These are phyloP conservation scores for Alternaria brassicae DNA, from an alignment of 2,329 filamentous ascomycete genomes.

Conservation along the genomic window DNA sequence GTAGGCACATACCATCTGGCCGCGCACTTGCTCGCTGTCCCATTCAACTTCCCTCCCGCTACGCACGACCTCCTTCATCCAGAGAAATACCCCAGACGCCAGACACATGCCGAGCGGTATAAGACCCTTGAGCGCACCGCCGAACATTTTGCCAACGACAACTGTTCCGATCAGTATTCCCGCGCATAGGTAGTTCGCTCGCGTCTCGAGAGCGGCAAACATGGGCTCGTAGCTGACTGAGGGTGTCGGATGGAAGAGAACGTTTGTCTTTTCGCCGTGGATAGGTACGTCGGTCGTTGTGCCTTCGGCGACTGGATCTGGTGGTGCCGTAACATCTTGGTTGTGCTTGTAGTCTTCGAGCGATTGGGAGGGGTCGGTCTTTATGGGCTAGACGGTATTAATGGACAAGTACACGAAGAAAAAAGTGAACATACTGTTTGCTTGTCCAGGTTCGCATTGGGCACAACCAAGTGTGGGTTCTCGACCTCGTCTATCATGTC, in stretches of 20 bases:
- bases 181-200: conserved; percentile 72
- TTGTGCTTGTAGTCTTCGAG: conserved; percentile 81
- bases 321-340: conserved; percentile 90
- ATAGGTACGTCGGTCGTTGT: conserved; percentile 94
- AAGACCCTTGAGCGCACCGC: conserved; percentile 77
- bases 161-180: conserved; percentile 77
- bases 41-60: conserved; percentile 86
- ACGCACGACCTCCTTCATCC: conserved; percentile 85
- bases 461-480: conserved; percentile 78
- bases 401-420: not conserved
- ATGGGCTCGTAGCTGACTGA: conserved; percentile 89
- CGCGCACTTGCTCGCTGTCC: conserved; percentile 84
- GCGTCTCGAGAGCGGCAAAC: conserved; percentile 76
- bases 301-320: conserved; percentile 81
- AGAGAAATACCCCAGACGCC: conserved; percentile 81
- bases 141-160: conserved; percentile 79
- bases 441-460: conserved; percentile 86
- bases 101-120: conserved; percentile 76
- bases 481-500: conserved; percentile 73
- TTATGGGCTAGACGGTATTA: conserved; percentile 59
- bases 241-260: conserved; percentile 93
- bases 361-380: conserved; percentile 74
- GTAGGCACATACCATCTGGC: conserved; percentile 67
- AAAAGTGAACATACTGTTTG: conserved; percentile 60
- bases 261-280: conserved; percentile 93